Conservation (phyloP, 176 grass and related monocot genomes). For the Oryza officinalis region DNA sequence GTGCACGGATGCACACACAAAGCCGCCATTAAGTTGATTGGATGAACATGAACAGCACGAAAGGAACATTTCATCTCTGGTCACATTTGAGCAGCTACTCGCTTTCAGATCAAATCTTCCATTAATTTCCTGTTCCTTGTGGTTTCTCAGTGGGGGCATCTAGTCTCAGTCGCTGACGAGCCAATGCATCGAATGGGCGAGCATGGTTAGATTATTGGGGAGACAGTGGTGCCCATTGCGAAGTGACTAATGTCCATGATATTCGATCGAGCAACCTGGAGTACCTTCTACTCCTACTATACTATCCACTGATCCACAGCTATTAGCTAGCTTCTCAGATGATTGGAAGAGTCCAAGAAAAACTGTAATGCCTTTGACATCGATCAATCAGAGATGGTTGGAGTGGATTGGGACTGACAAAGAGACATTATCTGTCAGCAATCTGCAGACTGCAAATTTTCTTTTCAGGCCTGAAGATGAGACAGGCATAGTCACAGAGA, state of each 20-base stretch:
- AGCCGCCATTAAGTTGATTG: neutral
- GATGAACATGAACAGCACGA: neutral
- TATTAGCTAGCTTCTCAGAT: neutral
- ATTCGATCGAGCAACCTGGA: slow-evolving; percentile 10
- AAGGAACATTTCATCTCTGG: neutral
- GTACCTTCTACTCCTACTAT: neutral
- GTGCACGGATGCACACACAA: too few species aligned
- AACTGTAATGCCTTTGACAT: slow-evolving; percentile 2
- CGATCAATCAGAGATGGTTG: slow-evolving; percentile 2
- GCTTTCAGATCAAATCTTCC: neutral
- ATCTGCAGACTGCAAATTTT: neutral
- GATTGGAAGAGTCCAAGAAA: slow-evolving; percentile 22
- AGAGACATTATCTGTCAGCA: slow-evolving; percentile 3
- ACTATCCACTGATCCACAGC: neutral
- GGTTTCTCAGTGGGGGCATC: neutral
- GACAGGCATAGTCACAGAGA: neutral
- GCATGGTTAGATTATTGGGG: slow-evolving; percentile 16
- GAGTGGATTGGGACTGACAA: neutral
- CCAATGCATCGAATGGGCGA: neutral
- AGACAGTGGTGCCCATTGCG: slow-evolving; percentile 15
- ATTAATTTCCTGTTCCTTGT: neutral
- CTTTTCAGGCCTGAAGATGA: slow-evolving; percentile 23
- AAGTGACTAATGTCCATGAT: slow-evolving; percentile 34
- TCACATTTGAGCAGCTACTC: neutral
- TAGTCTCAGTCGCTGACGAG: neutral